A percentile compares a stretch with the other conserved stretches of the same genome.
Conservation (phyloP, 163 green algal genomes). For the Scenedesmus sp. region DNA sequence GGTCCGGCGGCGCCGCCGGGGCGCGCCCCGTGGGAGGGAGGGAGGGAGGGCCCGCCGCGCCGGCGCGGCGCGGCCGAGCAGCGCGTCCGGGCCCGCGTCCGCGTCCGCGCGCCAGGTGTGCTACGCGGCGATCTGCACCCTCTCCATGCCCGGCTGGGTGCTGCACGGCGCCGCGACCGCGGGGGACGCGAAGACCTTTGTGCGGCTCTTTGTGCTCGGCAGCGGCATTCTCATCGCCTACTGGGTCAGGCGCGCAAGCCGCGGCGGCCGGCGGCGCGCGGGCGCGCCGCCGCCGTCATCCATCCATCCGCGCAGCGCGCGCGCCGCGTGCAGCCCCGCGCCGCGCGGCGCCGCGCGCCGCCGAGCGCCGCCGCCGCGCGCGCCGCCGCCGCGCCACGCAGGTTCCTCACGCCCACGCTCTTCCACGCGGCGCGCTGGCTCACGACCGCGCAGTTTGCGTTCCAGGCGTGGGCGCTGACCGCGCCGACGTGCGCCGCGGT, state of each 20-base stretch:
- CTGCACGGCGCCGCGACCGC: background rate
- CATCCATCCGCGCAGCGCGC: too few species aligned
- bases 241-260: slow-evolving; percentile 17
- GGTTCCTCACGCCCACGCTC: slow-evolving; percentile 34
- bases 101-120: background rate
- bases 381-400: background rate
- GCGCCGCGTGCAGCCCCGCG: too few species aligned
- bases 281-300: too few species aligned
- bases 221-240: slow-evolving; percentile 27
- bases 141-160: slow-evolving; percentile 33
- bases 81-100: too few species aligned
- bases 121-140: slow-evolving; percentile 22
- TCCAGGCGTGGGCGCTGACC: slow-evolving; percentile 11
- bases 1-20: background rate
- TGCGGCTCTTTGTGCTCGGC: slow-evolving; percentile 6
- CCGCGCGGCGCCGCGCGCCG: too few species aligned
- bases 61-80: too few species aligned
- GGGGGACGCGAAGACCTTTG: slow-evolving; percentile 11
- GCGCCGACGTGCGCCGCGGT: background rate
- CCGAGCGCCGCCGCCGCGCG: too few species aligned
- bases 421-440: background rate
- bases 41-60: too few species aligned
- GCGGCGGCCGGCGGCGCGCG: too few species aligned
- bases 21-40: too few species aligned
- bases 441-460: slow-evolving; percentile 1